Conservation (phyloP, 371 early-diverging fungal species). For the Smittium mucronatum region DNA sequence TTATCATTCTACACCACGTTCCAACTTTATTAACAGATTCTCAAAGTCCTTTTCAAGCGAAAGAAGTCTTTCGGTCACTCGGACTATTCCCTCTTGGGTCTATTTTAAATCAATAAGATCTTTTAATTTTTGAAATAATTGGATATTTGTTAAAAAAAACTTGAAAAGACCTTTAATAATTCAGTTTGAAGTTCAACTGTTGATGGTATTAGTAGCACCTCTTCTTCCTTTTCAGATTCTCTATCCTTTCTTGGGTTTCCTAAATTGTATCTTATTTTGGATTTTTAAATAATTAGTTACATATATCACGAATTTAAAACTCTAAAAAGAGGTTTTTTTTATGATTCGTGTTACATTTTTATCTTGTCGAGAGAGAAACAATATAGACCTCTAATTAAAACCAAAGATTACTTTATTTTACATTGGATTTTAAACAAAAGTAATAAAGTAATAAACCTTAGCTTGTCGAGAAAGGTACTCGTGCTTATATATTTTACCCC, state of each 20-base stretch:
- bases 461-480: not conserved
- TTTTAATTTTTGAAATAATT: no score
- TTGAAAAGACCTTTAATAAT: not conserved
- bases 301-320: no score
- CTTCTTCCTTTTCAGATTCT: not conserved
- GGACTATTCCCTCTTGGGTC: not conserved
- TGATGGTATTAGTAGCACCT: not conserved
- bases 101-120: no score
- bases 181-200: not conserved
- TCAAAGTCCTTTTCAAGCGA: not conserved
- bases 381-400: not conserved
- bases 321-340: no score
- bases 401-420: not conserved
- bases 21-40: not conserved
- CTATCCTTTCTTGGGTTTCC: not conserved
- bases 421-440: not conserved
- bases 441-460: not conserved
- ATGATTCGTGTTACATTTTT: not conserved
- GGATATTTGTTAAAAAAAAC: no score
- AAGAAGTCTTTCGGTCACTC: not conserved
- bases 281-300: no score
- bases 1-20: not conserved
- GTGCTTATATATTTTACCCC: not conserved
- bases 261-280: not conserved
- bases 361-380: not conserved